Evolutionary conservation across 2,329 filamentous ascomycete genomes (phyloP), one percentile per base, ranked within the genome.

Genomic region (Xylaria sp.): DNA sequence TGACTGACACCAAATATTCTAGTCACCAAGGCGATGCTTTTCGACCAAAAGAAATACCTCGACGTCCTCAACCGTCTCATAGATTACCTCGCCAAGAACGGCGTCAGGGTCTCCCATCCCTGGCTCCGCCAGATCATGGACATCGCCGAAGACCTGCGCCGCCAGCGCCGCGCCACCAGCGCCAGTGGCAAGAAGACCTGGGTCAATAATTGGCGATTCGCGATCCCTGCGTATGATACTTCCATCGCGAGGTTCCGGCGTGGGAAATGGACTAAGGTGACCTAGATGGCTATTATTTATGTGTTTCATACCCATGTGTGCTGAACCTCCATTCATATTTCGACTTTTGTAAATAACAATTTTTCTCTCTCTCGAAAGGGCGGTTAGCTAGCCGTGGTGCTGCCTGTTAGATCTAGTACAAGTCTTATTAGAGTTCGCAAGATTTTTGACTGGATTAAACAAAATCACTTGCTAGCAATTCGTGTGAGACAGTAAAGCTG

Each of bases 101-200:
- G 17, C n/a, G 33, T 31, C 53, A 26, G 4, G 15, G 7, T 63
- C 23, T 15, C 42, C 20, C 15, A 17, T 20, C 36, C 53, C 11
- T 67, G 59, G 59, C 44, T 63, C 11, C 53, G 44, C 36, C 53
- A 63, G 46, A 58, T 67, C 53, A 7, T 26, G 13, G 9, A 26
- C 15, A 20, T 17, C 6, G 10, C 33, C 36, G 28, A 42, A 0
- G 48, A 54, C 42, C 36, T 67, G 59, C 59, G 65, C 1, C 26
- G 6, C 11, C 54, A 67, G 65, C 65, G 59, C 26, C 31, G 42
- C 33, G 26, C n/a, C 23, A 26, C 3, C 11, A 4, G 46, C 26
- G 9, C 48, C 1, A 31, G 31, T 33, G 0, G 11, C 20, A 42
- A 7, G 36, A 10, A 1, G 6, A 10, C 7, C 17, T 59, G 51